A percentile compares a stretch with the other conserved stretches of the same genome.
phyloP scores from a whole-genome alignment of 2,329 filamentous ascomycete species.

The Chrysosporium keratinophilum region DNA sequence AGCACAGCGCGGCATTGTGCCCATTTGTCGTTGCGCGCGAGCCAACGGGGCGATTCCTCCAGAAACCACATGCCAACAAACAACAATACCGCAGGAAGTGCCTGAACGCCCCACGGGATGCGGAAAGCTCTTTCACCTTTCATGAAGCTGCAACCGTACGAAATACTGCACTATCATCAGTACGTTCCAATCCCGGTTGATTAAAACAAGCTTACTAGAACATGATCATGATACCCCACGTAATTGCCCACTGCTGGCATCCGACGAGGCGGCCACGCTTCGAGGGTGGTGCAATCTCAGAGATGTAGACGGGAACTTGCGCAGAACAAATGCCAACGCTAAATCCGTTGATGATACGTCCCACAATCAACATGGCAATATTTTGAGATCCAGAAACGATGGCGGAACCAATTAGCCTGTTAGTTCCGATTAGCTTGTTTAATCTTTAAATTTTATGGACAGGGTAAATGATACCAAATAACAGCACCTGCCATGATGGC shows the following conservation, averaged over 20 bases:
- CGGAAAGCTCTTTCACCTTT: constrained; percentile 47
- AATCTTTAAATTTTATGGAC: not conserved
- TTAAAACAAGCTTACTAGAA: constrained; percentile 42
- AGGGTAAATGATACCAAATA: constrained; percentile 36
- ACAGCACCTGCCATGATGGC: constrained; percentile 45
- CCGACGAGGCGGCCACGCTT: constrained; percentile 35
- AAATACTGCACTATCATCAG: constrained; percentile 34
- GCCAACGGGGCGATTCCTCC: constrained; percentile 54
- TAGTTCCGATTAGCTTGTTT: not conserved
- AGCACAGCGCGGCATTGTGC: constrained; percentile 43
- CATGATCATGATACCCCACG: constrained; percentile 45
- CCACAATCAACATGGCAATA: constrained; percentile 47
- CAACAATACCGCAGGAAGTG: constrained; percentile 50
- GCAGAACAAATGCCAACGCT: constrained; percentile 36
- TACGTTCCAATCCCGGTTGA: not conserved
- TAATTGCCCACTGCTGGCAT: constrained; percentile 36
- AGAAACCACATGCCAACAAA: constrained; percentile 44
- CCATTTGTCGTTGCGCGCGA: constrained; percentile 52
- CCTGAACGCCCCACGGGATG: constrained; percentile 55
- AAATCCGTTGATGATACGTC: constrained; percentile 35
- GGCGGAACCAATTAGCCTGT: constrained; percentile 45
- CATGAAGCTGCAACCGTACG: constrained; percentile 52
- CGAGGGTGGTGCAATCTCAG: constrained; percentile 33
- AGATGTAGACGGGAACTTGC: constrained; percentile 34
- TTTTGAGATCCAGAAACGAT: constrained; percentile 55